Evolutionary conservation across 2,329 filamentous ascomycete species (phyloP), one percentile per base, ranked within the genome.

Genomic region (Fusarium vanettenii): DNA sequence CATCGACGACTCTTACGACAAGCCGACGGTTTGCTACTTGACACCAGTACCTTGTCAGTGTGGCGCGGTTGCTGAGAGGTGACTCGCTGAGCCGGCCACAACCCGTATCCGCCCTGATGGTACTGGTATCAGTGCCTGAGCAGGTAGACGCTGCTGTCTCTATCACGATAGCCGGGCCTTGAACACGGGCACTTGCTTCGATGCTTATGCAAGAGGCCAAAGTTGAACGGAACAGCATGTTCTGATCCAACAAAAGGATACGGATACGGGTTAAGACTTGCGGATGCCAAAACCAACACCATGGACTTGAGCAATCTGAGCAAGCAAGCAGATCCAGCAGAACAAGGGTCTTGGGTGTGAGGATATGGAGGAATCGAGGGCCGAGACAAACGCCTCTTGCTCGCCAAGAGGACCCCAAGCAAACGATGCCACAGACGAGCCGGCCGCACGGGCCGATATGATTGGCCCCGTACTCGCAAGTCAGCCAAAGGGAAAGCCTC

Each of bases 311-410:
- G 61, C 56, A 60, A 64, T 56, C 60, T 57, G 62, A 62, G 39
- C 56, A 56, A 52, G 61, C 48, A 66, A 69, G 67, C 66, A 70
- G 63, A 70, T 63, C 60, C 67, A 71, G 55, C 62, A 56, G 71
- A 66, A 55, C 76, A 78, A 62, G 76, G 76, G 68, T 71, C 64
- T 62, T 27, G 69, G 75, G 76, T 41, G 70, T 74, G 70, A 70
- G 63, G 35, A 50, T 73, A 74, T 75, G 56, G 70, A 35, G 73
- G 29, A 56, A 70, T 73, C 63, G 68, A 78, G 69, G 76, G 73
- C 71, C 71, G 73, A 78, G 73, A 78, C 75, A 73, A 73, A 74
- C 71, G 67, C 73, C 71, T 71, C 75, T 72, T 75, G 75, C 71
- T 67, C 71, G 74, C 75, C 74, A 76, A 76, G 69, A 70, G 71